Percentiles rank a stretch among this genome's conserved stretches.
These are phyloP conservation scores for Fraxinus cuspidata DNA, from an alignment of 257 asterid species.

Conservation along the genomic window DNA sequence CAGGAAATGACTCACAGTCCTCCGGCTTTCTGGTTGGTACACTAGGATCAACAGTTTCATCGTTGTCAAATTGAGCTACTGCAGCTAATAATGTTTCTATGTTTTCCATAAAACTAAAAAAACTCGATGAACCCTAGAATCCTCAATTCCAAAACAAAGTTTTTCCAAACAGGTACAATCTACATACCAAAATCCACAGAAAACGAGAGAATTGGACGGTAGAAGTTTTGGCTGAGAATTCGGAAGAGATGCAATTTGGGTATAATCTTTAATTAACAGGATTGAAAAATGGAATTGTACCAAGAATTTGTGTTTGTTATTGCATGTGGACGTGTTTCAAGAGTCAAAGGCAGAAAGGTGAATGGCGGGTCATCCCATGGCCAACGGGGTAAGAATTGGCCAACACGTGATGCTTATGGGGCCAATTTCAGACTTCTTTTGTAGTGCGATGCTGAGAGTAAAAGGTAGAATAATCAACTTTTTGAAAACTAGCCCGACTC, in stretches of 20 bases:
- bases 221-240: not conserved
- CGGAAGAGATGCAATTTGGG: not conserved
- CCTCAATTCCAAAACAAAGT: not conserved
- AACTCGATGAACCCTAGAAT: not conserved
- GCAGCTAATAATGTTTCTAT: conserved; percentile 62
- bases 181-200: not conserved
- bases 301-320: not conserved
- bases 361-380: conserved; percentile 13
- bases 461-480: not conserved
- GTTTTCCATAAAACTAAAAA: conserved; percentile 21
- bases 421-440: not conserved
- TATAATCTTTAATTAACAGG: not conserved
- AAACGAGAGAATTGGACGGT: not conserved
- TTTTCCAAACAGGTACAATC: not conserved
- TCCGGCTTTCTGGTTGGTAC: conserved; percentile 9
- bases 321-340: conserved; percentile 3
- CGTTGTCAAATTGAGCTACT: conserved; percentile 54
- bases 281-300: not conserved
- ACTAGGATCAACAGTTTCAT: conserved; percentile 25
- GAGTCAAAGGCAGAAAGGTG: conserved; percentile 9
- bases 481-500: not conserved
- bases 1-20: conserved; percentile 26
- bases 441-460: not conserved
- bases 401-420: conserved; percentile 10
- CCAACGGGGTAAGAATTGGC: not conserved